These are phyloP conservation scores for Dalbergia cultrata DNA, from an alignment of 306 rosid genomes.

Conservation along the genomic window DNA sequence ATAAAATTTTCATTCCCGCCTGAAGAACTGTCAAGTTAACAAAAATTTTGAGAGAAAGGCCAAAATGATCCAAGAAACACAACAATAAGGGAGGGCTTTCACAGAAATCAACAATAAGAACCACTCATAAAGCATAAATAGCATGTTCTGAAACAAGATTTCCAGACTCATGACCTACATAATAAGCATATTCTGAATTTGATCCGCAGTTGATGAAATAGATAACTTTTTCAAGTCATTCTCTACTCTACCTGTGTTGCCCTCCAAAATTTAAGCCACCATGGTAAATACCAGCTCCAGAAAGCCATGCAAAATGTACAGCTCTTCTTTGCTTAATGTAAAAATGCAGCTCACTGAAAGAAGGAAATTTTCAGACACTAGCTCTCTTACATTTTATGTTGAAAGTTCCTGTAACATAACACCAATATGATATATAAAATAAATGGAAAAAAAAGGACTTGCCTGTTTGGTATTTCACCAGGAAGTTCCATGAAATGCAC, in stretches of 20 bases:
- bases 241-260: slow-evolving; percentile 74
- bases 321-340: slow-evolving; percentile 97
- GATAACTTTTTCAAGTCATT: slow-evolving; percentile 20
- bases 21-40: slow-evolving; percentile 61
- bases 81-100: slow-evolving; percentile 31
- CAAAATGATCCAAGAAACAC: slow-evolving; percentile 19
- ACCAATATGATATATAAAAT: neutral
- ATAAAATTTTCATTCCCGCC: slow-evolving; percentile 93
- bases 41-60: slow-evolving; percentile 25
- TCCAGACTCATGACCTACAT: slow-evolving; percentile 36
- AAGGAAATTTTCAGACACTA: slow-evolving; percentile 14
- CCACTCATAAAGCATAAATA: slow-evolving; percentile 48
- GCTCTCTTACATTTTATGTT: slow-evolving; percentile 29
- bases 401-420: slow-evolving; percentile 5
- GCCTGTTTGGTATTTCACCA: slow-evolving; percentile 95
- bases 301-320: slow-evolving; percentile 97
- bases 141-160: slow-evolving; percentile 38
- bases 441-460: slow-evolving; percentile 39
- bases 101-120: slow-evolving; percentile 33
- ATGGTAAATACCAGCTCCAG: slow-evolving; percentile 97
- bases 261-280: slow-evolving; percentile 94
- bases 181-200: slow-evolving; percentile 26
- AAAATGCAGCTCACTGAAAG: slow-evolving; percentile 91
- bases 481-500: slow-evolving; percentile 99
- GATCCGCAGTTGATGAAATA: slow-evolving; percentile 29